A percentile compares a stretch with the other conserved stretches of the same genome.
phyloP scores from a whole-genome alignment of 2,329 filamentous ascomycete species.

The Chaetomium sp. region DNA sequence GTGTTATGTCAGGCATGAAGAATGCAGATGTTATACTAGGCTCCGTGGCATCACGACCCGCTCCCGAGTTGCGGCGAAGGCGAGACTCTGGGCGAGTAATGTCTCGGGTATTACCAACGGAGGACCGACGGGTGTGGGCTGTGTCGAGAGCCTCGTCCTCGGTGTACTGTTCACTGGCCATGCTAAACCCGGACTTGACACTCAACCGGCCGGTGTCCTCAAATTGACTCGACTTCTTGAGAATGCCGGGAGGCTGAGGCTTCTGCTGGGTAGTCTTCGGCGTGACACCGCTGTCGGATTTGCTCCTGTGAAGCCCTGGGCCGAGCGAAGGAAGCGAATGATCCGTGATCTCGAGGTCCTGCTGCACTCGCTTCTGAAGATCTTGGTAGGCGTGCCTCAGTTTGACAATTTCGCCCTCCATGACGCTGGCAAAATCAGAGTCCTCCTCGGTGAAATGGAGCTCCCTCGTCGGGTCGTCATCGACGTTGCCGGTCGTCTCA shows the following conservation, averaged over 20 bases:
- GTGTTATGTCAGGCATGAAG: slow-evolving; percentile 53
- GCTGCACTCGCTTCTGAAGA: slow-evolving; percentile 21
- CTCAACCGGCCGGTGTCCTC: slow-evolving; percentile 32
- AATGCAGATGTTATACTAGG: slow-evolving; percentile 55
- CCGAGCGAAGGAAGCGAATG: slow-evolving; percentile 25
- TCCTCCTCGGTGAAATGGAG: slow-evolving; percentile 31
- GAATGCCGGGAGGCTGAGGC: slow-evolving; percentile 27
- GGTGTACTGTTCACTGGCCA: slow-evolving; percentile 25
- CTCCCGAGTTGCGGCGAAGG: slow-evolving; percentile 25
- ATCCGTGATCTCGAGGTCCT: slow-evolving; percentile 23
- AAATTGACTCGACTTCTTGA: slow-evolving; percentile 31
- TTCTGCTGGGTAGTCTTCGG: slow-evolving; percentile 16
- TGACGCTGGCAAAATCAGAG: slow-evolving; percentile 29
- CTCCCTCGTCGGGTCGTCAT: slow-evolving; percentile 34
- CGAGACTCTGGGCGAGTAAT: slow-evolving; percentile 19
- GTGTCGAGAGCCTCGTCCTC: slow-evolving; percentile 15
- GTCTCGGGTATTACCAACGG: slow-evolving; percentile 18
- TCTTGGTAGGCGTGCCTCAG: slow-evolving; percentile 24
- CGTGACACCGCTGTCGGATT: slow-evolving; percentile 18
- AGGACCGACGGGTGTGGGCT: slow-evolving; percentile 12
- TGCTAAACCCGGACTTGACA: slow-evolving; percentile 30
- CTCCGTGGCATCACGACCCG: slow-evolving; percentile 27
- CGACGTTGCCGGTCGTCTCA: slow-evolving; percentile 31
- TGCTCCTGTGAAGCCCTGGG: slow-evolving; percentile 16
- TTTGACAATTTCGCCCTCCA: slow-evolving; percentile 26